phyloP scores from a whole-genome alignment of 305 asterid species.

The Stenogyne calaminthoides region DNA sequence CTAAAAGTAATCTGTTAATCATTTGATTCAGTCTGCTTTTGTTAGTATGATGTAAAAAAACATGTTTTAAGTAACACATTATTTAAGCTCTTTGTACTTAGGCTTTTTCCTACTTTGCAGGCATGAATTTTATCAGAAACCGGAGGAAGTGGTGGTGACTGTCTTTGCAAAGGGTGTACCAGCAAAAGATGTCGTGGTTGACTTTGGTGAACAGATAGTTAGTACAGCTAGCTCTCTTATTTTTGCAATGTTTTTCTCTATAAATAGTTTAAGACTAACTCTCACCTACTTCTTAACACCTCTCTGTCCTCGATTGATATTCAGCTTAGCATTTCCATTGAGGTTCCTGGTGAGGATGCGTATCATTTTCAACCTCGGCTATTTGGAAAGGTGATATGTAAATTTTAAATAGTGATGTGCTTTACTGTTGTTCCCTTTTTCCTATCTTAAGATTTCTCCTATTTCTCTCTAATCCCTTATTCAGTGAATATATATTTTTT shows the following conservation, averaged over 20 bases:
- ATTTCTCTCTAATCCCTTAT: not conserved
- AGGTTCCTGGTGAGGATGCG: slow-evolving; percentile 76
- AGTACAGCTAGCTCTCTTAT: slow-evolving; percentile 29
- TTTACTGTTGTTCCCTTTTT: not conserved
- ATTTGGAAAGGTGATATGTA: slow-evolving; percentile 81
- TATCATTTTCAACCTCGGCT: slow-evolving; percentile 84
- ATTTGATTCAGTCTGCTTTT: too few species aligned
- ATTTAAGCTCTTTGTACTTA: not conserved
- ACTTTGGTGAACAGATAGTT: slow-evolving; percentile 96
- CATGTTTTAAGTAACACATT: not conserved
- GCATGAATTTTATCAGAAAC: slow-evolving; percentile 94
- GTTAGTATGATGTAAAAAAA: too few species aligned
- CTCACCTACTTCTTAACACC: slow-evolving; percentile 9
- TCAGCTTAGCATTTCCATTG: slow-evolving; percentile 85
- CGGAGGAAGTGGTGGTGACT: slow-evolving; percentile 92
- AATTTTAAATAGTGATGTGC: not conserved
- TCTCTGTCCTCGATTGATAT: slow-evolving; percentile 30
- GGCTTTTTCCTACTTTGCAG: slow-evolving; percentile 40
- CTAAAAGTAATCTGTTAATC: too few species aligned
- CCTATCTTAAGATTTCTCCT: not conserved
- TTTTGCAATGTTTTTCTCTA: slow-evolving; percentile 2
- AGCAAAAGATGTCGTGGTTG: slow-evolving; percentile 58
- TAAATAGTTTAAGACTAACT: not conserved
- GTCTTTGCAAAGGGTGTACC: slow-evolving; percentile 90
- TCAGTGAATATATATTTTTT: not conserved